These are phyloP conservation scores for Puccinia polysora DNA, from an alignment of 1,284 basidiomycete genomes.

Conservation along the genomic window DNA sequence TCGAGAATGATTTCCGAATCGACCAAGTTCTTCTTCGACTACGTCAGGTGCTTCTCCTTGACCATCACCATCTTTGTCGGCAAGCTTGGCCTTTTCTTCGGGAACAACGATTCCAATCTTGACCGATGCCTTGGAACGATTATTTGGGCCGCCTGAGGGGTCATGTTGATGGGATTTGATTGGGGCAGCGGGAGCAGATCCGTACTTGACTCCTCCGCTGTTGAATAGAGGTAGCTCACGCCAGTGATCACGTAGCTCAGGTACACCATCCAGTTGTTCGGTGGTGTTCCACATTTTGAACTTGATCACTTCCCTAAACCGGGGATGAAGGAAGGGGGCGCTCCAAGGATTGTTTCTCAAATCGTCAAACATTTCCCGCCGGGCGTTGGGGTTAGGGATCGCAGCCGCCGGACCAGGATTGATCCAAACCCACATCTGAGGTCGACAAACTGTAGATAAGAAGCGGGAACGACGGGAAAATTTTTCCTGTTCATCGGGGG, in stretches of 20 bases:
- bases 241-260: conserved; percentile 74
- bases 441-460: conserved; percentile 59
- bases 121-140: conserved; percentile 34
- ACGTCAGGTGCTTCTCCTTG: conserved; percentile 43
- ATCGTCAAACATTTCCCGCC: conserved; percentile 64
- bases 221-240: conserved; percentile 66
- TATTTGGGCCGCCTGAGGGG: conserved; percentile 48
- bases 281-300: conserved; percentile 89
- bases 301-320: conserved; percentile 72
- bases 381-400: conserved; percentile 67
- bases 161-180: conserved; percentile 54
- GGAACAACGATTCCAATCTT: conserved; percentile 47
- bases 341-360: conserved; percentile 75
- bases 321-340: conserved; percentile 71
- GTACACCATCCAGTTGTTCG: conserved; percentile 73
- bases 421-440: conserved; percentile 83
- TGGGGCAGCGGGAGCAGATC: conserved; percentile 45
- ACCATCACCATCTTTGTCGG: conserved; percentile 41
- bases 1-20: conserved; percentile 42
- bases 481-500: conserved; percentile 41
- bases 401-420: conserved; percentile 66
- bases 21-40: conserved; percentile 42
- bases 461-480: conserved; percentile 39
- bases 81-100: conserved; percentile 46
- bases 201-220: conserved; percentile 66